phyloP scores from a whole-genome alignment of 495 filamentous ascomycete genomes.

The Articulospora tetracladia region DNA sequence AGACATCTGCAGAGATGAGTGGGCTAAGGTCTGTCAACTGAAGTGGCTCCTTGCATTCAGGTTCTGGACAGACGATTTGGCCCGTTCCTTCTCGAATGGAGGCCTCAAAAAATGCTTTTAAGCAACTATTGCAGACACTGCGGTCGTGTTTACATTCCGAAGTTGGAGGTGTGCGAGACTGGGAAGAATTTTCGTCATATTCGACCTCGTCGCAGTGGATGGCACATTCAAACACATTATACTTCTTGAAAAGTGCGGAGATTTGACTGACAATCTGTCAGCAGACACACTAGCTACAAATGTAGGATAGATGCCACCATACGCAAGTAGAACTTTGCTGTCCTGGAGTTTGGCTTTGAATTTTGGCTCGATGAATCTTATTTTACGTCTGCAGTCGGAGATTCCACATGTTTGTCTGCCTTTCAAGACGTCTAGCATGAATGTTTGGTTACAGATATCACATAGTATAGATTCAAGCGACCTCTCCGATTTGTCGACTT shows the following conservation, averaged over 20 bases:
- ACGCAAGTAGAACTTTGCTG: not conserved
- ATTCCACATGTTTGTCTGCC: constrained; percentile 4
- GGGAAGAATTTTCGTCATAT: not conserved
- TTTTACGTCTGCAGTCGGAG: constrained; percentile 3
- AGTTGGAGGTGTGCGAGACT: constrained; percentile 3
- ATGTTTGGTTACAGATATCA: constrained; percentile 4
- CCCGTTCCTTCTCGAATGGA: constrained; percentile 1
- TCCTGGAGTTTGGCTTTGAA: not conserved
- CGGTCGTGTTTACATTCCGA: constrained; percentile 13
- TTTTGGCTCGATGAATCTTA: not conserved
- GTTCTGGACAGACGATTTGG: constrained; percentile 7
- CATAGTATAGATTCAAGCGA: not conserved
- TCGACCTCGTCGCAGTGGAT: constrained; percentile 9
- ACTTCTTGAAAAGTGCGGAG: not conserved
- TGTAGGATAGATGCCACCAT: not conserved
- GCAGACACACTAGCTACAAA: not conserved
- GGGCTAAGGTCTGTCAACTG: not conserved
- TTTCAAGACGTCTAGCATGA: constrained; percentile 10
- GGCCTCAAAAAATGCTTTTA: not conserved
- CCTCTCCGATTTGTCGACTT: no score
- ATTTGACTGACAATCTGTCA: constrained; percentile 5
- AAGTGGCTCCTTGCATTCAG: constrained; percentile 4
- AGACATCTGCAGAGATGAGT: not conserved
- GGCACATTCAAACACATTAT: constrained; percentile 7
- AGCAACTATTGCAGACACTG: constrained; percentile 13